Base-by-base conservation (phyloP, 495 filamentous ascomycete species). In the Bryoglossum gracile region DNA sequence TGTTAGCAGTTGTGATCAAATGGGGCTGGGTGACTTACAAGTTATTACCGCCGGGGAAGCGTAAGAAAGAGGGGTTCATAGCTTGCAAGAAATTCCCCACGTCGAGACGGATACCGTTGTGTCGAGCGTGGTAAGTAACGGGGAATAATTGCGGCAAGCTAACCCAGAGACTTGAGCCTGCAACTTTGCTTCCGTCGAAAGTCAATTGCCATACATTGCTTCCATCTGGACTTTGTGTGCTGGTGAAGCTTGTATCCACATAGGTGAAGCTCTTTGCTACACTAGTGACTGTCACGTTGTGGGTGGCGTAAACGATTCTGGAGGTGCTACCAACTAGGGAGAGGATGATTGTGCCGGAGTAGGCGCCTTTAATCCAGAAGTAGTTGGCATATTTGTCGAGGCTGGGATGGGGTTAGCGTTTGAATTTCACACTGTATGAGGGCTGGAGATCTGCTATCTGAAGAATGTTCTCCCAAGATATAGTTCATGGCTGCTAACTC, bases 1-100 rank as follows among this genome's bases (percentile, higher is more conserved):
- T 35, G 25, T 48, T 11, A 48, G 46, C 18, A 57, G 58, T 17
- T 16, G 26, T 30, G 26, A 30, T 13, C 5, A 6, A 30, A 30
- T 30, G 13, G 26, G 13, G 5, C 26, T 6, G 13, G 13, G 5
- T 13, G 5, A 28, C 47, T 32, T 3, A 48, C 55, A 71, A 51
- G 38, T 72, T 74, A 51, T 76, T 78, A 0, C 74, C 72, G 14
- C 73, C 75, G 0, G 74, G 74, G 33, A 75, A 74, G 1, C 76
- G 62, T 17, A 80, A 57, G 49, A 78, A 76, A 11, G 66, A 63
- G 0, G 66, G 65, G 4, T 65, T 61, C 4, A 71, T 52, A 4
- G 63, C 64, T 10, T 62, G 63, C 1, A 77, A 59, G 8, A 65
- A 58, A 1, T 63, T 61, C 2, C 68, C 72, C 24, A 79, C 55